phyloP scores from a whole-genome alignment of 2,329 filamentous ascomycete genomes.

The Penicillium sp. region DNA sequence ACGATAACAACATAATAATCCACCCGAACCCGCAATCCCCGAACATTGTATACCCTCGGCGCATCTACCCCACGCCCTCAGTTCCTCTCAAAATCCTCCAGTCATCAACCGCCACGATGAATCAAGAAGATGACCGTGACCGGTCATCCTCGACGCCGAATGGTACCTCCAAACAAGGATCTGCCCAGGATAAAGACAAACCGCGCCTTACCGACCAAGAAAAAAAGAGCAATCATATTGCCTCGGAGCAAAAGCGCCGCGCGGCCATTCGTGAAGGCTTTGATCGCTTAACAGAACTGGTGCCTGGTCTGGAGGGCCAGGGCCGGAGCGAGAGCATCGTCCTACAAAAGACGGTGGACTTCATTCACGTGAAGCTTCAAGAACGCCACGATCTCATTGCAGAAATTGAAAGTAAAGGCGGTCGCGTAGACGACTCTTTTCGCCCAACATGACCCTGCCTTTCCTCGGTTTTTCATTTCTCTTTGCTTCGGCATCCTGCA shows the following conservation, averaged over 20 bases:
- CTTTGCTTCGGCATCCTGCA: not conserved
- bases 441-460: constrained; percentile 25
- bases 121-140: constrained; percentile 32
- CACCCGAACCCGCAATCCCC: not conserved
- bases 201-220: constrained; percentile 67
- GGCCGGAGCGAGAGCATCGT: constrained; percentile 83
- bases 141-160: constrained; percentile 37
- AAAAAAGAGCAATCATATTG: constrained; percentile 73
- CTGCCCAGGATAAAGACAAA: constrained; percentile 50
- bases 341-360: constrained; percentile 68
- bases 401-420: constrained; percentile 59
- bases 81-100: constrained; percentile 22
- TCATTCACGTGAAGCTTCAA: constrained; percentile 60
- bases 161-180: constrained; percentile 29
- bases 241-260: constrained; percentile 63
- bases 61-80: constrained; percentile 21
- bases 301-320: constrained; percentile 78
- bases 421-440: constrained; percentile 50
- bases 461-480: not conserved
- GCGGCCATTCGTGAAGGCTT: constrained; percentile 80
- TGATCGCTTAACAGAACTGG: constrained; percentile 74
- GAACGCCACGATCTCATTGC: constrained; percentile 59
- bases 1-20: not conserved
- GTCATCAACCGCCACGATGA: constrained; percentile 20
- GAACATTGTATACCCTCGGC: not conserved